Evolutionary conservation across 1,284 basidiomycete genomes (phyloP).

Genomic region (Fomitopsis pinicola): DNA sequence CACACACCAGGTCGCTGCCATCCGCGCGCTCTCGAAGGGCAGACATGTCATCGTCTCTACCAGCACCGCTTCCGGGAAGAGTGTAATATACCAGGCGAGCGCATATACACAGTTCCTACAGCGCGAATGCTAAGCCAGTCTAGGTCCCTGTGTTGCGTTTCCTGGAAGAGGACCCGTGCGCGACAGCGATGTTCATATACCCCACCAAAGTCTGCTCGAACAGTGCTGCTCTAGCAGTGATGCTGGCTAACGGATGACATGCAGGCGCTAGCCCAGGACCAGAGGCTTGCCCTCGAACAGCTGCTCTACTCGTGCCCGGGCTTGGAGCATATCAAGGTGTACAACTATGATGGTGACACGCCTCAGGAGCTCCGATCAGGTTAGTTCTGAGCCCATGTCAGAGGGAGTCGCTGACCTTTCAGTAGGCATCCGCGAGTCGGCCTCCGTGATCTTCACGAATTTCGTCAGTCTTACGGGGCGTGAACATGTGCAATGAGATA

Average conservation of each 20-base stretch:
- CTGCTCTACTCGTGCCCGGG: conserved; percentile 60
- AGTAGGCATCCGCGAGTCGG: conserved; percentile 57
- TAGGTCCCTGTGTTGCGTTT: conserved; percentile 73
- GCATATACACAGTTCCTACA: neutral
- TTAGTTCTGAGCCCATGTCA: conserved; percentile 22
- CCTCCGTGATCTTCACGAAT: conserved; percentile 74
- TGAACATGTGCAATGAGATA: neutral
- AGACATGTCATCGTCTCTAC: conserved; percentile 87
- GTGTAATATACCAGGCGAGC: conserved; percentile 80
- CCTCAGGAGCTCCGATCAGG: conserved; percentile 60
- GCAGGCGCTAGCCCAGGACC: conserved; percentile 90
- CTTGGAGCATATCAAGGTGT: conserved; percentile 61
- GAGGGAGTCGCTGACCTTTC: neutral
- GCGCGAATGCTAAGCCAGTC: neutral
- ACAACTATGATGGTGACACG: conserved; percentile 90
- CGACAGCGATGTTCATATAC: conserved; percentile 85
- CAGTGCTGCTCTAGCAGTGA: neutral
- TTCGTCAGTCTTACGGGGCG: conserved; percentile 44
- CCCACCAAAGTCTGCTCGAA: conserved; percentile 69
- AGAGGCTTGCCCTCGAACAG: conserved; percentile 65
- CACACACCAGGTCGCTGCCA: conserved; percentile 75
- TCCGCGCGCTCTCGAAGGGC: conserved; percentile 59
- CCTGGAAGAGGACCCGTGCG: conserved; percentile 55
- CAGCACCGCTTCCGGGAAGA: conserved; percentile 89
- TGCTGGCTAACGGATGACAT: neutral